A percentile compares a stretch with the other conserved stretches of the same genome.
Conservation (phyloP, 192 early-diverging fungal species). For the Podila minutissima region DNA sequence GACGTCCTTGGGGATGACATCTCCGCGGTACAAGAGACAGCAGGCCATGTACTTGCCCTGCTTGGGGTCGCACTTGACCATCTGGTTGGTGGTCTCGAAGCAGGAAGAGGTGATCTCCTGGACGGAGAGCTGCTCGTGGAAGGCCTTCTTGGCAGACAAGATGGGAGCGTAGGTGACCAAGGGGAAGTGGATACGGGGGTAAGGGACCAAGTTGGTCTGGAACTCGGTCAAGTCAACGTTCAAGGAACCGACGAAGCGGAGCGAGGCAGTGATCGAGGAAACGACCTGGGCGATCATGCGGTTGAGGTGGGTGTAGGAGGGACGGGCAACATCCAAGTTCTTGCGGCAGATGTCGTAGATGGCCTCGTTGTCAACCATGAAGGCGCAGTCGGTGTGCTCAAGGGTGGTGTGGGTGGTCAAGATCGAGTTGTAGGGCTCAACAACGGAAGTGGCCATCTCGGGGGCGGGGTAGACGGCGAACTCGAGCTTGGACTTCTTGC, state of each 20-base stretch:
- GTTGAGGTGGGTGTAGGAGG: slow-evolving; percentile 98
- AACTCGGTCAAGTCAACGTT: slow-evolving; percentile 99
- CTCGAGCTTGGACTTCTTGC: slow-evolving; percentile 99
- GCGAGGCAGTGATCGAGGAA: slow-evolving; percentile 98
- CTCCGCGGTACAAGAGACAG: slow-evolving; percentile 98
- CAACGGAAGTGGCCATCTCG: slow-evolving; percentile 95
- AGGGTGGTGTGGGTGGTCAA: slow-evolving; percentile 99
- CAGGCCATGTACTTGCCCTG: slow-evolving; percentile 99
- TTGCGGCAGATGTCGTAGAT: slow-evolving; percentile 99
- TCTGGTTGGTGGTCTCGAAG: slow-evolving; percentile 98
- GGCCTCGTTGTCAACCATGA: slow-evolving; percentile 99
- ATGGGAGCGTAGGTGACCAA: slow-evolving; percentile 98
- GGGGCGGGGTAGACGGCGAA: slow-evolving; percentile 99
- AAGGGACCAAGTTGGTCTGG: slow-evolving; percentile 99
- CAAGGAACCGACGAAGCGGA: slow-evolving; percentile 98
- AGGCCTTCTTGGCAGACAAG: slow-evolving; percentile 94
- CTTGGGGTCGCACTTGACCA: slow-evolving; percentile 98
- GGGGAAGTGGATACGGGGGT: slow-evolving; percentile 99
- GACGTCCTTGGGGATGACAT: slow-evolving; percentile 99
- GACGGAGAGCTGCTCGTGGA: slow-evolving; percentile 95
- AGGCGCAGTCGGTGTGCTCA: slow-evolving; percentile 99
- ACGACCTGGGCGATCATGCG: slow-evolving; percentile 98
- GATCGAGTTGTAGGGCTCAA: slow-evolving; percentile 99
- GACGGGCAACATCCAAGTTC: slow-evolving; percentile 97
- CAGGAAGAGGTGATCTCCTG: slow-evolving; percentile 95